Evolutionary conservation across 1,284 basidiomycete species (phyloP).

Genomic region (Microbotryum lychnidis-dioicae): DNA sequence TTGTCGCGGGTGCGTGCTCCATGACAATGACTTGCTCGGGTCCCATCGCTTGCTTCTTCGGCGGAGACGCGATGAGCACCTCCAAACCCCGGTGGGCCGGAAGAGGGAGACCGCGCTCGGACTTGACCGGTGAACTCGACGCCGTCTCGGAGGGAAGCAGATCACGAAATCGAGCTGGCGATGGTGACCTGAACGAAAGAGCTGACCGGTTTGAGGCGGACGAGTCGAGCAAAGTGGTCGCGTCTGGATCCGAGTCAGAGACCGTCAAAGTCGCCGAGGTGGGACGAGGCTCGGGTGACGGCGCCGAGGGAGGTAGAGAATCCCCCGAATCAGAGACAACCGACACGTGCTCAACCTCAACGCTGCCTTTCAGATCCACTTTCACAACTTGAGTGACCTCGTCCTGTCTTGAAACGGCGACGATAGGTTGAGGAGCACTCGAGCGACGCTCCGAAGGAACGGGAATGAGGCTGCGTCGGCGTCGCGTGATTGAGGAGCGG

Average conservation of each 20-base stretch:
- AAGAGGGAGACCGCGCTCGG: slow-evolving; percentile 14
- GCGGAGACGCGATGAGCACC: neutral
- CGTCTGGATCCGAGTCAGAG: neutral
- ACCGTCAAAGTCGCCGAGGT: neutral
- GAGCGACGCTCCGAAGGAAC: neutral
- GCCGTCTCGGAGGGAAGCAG: slow-evolving; percentile 15
- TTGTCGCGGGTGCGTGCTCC: neutral
- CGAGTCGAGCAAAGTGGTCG: neutral
- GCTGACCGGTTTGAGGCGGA: neutral
- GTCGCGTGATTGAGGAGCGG: slow-evolving; percentile 6
- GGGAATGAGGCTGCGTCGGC: neutral
- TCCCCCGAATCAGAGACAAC: neutral
- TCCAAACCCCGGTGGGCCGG: slow-evolving; percentile 2
- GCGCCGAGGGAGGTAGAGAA: neutral
- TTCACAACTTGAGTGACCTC: too few relatives aligned
- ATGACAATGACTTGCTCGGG: slow-evolving; percentile 27
- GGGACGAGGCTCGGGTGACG: neutral
- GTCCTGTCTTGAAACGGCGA: too few relatives aligned
- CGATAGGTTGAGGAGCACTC: too few relatives aligned
- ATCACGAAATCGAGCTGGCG: slow-evolving; percentile 13
- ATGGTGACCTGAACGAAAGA: slow-evolving; percentile 12
- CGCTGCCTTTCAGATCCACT: neutral
- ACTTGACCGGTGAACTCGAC: slow-evolving; percentile 17
- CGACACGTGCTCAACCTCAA: neutral
- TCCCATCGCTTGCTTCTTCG: slow-evolving; percentile 22